These are phyloP conservation scores for Aechmea fasciata DNA, from an alignment of 176 grass and related monocot species.

Conservation along the genomic window DNA sequence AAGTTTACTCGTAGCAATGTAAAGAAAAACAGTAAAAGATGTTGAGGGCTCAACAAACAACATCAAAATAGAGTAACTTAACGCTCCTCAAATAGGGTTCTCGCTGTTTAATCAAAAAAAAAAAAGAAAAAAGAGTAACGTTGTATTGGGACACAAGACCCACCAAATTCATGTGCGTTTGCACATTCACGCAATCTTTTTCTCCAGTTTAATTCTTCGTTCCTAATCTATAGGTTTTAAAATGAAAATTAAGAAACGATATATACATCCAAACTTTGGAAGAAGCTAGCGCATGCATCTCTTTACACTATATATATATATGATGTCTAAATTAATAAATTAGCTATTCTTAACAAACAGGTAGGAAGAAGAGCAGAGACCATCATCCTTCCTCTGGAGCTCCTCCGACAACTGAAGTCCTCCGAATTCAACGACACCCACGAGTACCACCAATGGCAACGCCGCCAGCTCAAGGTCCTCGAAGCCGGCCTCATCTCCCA, in stretches of 20 bases:
- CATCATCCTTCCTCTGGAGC: constrained; percentile 78
- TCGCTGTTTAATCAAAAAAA: no score
- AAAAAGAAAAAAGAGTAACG: no score
- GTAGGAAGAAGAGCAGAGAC: constrained; percentile 46
- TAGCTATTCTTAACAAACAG: constrained; percentile 25
- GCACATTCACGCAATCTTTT: no score
- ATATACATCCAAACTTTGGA: neutral
- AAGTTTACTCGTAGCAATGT: no score
- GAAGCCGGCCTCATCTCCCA: constrained; percentile 70
- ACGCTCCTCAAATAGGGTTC: no score
- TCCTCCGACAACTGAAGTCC: constrained; percentile 76
- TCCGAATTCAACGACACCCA: constrained; percentile 48
- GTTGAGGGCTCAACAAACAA: no score
- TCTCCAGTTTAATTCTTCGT: no score
- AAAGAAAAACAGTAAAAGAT: no score
- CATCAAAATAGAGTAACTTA: no score
- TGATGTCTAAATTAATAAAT: constrained; percentile 3
- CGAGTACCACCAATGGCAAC: constrained; percentile 88
- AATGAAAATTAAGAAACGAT: neutral
- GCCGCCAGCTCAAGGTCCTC: constrained; percentile 74
- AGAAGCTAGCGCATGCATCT: no score
- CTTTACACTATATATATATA: neutral
- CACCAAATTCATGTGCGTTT: no score
- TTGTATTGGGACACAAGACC: no score
- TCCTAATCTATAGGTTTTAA: neutral